These are phyloP conservation scores for Trypanosoma scelopori DNA, from an alignment of 208 protist genomes.

Conservation along the genomic window DNA sequence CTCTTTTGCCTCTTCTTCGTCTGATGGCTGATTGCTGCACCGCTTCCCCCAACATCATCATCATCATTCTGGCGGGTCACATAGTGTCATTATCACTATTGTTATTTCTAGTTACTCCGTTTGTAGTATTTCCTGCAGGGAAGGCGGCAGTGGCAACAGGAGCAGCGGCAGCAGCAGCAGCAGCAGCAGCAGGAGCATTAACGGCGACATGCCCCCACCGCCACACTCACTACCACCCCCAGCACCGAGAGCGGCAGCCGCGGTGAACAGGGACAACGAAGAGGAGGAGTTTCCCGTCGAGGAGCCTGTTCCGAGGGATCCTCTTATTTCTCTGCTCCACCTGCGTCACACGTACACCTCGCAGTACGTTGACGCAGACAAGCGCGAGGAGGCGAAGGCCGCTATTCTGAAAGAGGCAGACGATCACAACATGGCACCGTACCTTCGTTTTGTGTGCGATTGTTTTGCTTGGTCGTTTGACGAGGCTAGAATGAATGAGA, in stretches of 20 bases:
- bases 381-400: constrained; percentile 68
- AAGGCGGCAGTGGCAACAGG: background rate
- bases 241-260: background rate
- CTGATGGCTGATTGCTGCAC: background rate
- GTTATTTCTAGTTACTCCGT: background rate
- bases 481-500: constrained; percentile 54
- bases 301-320: constrained; percentile 69
- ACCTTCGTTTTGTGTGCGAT: constrained; percentile 82
- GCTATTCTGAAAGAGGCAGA: constrained; percentile 71
- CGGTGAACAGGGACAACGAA: constrained; percentile 27
- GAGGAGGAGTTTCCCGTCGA: constrained; percentile 37
- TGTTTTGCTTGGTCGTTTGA: constrained; percentile 75
- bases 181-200: background rate
- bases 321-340: constrained; percentile 83
- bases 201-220: background rate
- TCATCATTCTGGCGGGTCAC: background rate
- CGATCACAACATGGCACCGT: constrained; percentile 88
- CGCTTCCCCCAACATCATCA: background rate
- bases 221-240: constrained; percentile 3
- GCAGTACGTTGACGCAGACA: constrained; percentile 65
- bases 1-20: background rate
- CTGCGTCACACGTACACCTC: constrained; percentile 78
- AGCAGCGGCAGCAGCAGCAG: background rate
- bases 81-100: background rate
- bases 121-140: background rate